Percentiles rank a stretch among this genome's conserved stretches.
Conservation (phyloP, 2,329 filamentous ascomycete genomes). For the Helicocarpus griseus region DNA sequence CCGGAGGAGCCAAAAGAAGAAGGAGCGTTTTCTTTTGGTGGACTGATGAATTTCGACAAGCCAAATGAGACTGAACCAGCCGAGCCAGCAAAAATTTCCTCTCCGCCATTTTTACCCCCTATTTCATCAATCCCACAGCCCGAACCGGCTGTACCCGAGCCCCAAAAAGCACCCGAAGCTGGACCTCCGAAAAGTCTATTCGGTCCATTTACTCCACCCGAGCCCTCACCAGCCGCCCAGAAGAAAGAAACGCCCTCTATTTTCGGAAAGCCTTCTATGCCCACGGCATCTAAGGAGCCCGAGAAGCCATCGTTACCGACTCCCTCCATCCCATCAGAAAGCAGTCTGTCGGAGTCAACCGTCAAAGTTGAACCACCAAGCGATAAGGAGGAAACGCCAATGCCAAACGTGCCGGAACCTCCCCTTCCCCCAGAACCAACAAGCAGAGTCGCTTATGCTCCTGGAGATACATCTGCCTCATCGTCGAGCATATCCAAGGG, state of each 20-base stretch:
- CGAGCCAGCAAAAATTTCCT: background rate
- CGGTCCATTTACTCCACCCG: constrained; percentile 4
- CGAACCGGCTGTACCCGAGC: background rate
- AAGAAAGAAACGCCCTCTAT: background rate
- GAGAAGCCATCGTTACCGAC: constrained; percentile 20
- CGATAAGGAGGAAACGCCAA: constrained; percentile 22
- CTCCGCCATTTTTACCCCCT: constrained; percentile 3
- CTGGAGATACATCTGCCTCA: constrained; percentile 41
- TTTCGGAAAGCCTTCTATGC: constrained; percentile 13
- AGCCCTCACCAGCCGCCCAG: constrained; percentile 13
- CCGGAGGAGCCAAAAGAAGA: constrained; percentile 22
- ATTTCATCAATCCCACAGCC: background rate
- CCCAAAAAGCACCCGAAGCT: background rate
- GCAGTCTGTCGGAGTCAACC: constrained; percentile 17
- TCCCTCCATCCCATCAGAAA: constrained; percentile 26
- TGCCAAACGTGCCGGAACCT: constrained; percentile 23
- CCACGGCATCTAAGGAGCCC: constrained; percentile 21
- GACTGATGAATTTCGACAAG: constrained; percentile 23
- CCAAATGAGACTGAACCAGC: constrained; percentile 9
- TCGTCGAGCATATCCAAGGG: constrained; percentile 34
- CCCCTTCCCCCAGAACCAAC: constrained; percentile 40
- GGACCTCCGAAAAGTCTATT: background rate
- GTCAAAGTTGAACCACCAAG: constrained; percentile 26
- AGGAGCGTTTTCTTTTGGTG: constrained; percentile 31
- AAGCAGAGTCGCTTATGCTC: constrained; percentile 36